Percentiles rank a stretch among this genome's conserved stretches.
Conservation (phyloP, 1,284 basidiomycete genomes). For the Trametes pubescens region DNA sequence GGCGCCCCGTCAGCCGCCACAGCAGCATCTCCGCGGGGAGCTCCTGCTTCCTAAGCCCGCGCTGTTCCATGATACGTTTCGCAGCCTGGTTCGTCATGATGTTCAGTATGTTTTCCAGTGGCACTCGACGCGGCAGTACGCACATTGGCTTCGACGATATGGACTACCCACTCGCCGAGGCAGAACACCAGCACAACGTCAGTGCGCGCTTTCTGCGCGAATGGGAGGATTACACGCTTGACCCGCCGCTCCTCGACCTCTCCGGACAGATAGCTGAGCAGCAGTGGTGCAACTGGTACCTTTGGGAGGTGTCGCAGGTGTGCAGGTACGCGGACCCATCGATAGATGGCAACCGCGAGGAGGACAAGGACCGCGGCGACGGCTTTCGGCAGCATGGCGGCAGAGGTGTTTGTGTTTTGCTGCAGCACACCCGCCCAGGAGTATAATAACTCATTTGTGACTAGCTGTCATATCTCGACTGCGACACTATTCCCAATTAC, state of each 20-base stretch:
- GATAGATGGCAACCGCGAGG: constrained; percentile 12
- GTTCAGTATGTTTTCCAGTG: neutral
- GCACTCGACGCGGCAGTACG: neutral
- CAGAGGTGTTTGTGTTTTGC: neutral
- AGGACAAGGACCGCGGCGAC: neutral
- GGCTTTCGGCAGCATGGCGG: neutral
- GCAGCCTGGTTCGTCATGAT: constrained; percentile 13
- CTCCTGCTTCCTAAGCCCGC: constrained; percentile 39
- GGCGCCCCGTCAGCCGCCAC: constrained; percentile 41
- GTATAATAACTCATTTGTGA: too few species aligned
- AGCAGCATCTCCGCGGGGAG: constrained; percentile 39
- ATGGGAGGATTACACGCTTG: constrained; percentile 34
- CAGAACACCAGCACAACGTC: constrained; percentile 35
- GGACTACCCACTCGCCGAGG: constrained; percentile 38
- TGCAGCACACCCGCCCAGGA: neutral
- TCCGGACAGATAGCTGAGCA: constrained; percentile 33
- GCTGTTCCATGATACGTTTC: constrained; percentile 26
- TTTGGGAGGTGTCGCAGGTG: constrained; percentile 34
- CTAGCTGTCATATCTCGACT: too few species aligned
- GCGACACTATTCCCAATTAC: too few species aligned
- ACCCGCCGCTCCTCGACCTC: constrained; percentile 36
- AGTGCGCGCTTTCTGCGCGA: constrained; percentile 27
- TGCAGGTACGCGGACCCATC: constrained; percentile 25
- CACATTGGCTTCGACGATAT: constrained; percentile 36
- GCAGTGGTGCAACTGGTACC: constrained; percentile 33